Evolutionary conservation across 2,329 filamentous ascomycete species (phyloP).

Genomic region (Curvularia sp.): DNA sequence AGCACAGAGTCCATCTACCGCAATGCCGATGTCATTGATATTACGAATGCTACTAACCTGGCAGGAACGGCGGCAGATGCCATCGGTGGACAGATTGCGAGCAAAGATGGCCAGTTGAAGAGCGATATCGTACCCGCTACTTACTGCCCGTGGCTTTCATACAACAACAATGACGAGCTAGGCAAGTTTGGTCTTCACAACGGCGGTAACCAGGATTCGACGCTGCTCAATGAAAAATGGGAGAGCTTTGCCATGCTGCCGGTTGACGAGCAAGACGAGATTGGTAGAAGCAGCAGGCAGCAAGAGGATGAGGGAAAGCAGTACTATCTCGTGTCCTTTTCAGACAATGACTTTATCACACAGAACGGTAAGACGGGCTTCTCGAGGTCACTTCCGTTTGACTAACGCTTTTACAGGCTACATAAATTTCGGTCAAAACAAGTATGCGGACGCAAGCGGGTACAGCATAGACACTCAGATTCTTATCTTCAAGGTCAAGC

Average conservation of each 20-base stretch:
- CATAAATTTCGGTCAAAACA: slow-evolving; percentile 64
- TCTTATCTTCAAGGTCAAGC: slow-evolving; percentile 66
- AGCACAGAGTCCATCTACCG: slow-evolving; percentile 66
- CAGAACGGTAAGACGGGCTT: slow-evolving; percentile 62
- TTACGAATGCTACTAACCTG: slow-evolving; percentile 67
- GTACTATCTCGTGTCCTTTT: slow-evolving; percentile 72
- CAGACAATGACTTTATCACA: slow-evolving; percentile 78
- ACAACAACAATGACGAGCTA: slow-evolving; percentile 70
- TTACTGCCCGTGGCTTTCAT: slow-evolving; percentile 72
- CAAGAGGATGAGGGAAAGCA: slow-evolving; percentile 62
- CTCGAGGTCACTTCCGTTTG: background rate
- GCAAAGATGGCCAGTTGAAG: slow-evolving; percentile 61
- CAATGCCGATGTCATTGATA: slow-evolving; percentile 73
- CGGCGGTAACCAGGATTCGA: slow-evolving; percentile 65
- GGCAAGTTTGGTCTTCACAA: slow-evolving; percentile 72
- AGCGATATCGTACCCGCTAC: slow-evolving; percentile 62
- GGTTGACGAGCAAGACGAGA: slow-evolving; percentile 53
- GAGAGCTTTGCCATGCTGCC: slow-evolving; percentile 71
- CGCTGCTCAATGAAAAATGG: slow-evolving; percentile 78
- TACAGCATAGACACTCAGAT: slow-evolving; percentile 68
- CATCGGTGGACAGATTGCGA: slow-evolving; percentile 55
- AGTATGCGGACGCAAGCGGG: slow-evolving; percentile 64
- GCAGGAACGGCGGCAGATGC: slow-evolving; percentile 53
- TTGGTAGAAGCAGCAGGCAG: slow-evolving; percentile 27
- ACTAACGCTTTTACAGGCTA: slow-evolving; percentile 50